Evolutionary conservation across 257 asterid genomes (phyloP), one percentile per base, ranked within the genome.

Genomic region (Forsythia viridissima): DNA sequence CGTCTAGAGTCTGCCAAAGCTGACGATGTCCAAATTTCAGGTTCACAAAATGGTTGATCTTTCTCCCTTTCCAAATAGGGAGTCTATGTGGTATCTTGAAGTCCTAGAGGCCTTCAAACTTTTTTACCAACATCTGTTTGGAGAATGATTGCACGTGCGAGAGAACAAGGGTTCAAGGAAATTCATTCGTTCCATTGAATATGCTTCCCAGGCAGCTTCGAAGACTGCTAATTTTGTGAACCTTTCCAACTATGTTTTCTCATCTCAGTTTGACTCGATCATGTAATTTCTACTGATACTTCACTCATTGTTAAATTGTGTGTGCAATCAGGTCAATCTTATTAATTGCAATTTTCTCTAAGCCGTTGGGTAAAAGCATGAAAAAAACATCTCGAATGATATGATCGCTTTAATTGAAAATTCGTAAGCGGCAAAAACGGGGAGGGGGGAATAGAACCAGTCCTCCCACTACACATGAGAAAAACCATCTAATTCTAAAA

Each of bases 31-130:
- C 71, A 55, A 63, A 67, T 82, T 78, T 44, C 97, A 95, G 99
- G 98, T 93, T 73, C 99, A 95, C 92, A 95, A 95, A 85, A 85
- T 93, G 59, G 92, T 95, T 70, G 97, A 93, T 78, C 97, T 95
- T 77, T 93, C 98, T 4, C 79, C 79, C 18, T 85, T 79, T 81
- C 97, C 97, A 36, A 93, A 92, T 77, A 88, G 98, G 87, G 98
- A 95, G 86, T 80, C 98, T 34, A 91, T 90, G 98, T 95, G 99
- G 99, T 90, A 95, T 76, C 94, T 95, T 44, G 99, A 93, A 88
- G 98, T 93, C 69, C 73, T 92, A 69, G 99, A 95, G 88, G 96
- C 87, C 72, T 93, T 87, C 86, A 89, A 89, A 73, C 90, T 93
- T 48, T 95, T 91, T 84, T 95, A 95, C 80, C 86, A 84, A 77